A percentile compares a stretch with the other conserved stretches of the same genome.
These are phyloP conservation scores for Tephrocybe sp. DNA, from an alignment of 768 basidiomycete species.

Conservation along the genomic window DNA sequence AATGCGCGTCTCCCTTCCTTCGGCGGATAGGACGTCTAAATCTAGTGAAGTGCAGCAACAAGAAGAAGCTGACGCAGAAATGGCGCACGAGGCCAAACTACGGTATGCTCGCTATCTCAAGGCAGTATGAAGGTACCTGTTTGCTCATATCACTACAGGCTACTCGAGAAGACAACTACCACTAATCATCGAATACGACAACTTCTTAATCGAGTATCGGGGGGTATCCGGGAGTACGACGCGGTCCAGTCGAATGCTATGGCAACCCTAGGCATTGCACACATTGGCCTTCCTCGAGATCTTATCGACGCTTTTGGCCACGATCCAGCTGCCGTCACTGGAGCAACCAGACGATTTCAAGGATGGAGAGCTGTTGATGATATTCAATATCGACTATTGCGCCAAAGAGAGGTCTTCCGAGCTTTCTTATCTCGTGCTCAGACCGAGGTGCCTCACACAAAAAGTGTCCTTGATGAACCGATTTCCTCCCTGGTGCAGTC, in stretches of 20 bases:
- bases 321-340: slow-evolving; percentile 76
- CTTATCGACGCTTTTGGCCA: slow-evolving; percentile 74
- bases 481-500: slow-evolving; percentile 49
- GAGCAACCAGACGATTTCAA: slow-evolving; percentile 55
- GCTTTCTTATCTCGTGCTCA: slow-evolving; percentile 40
- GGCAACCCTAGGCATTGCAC: slow-evolving; percentile 44
- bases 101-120: slow-evolving; percentile 39
- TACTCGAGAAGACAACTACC: slow-evolving; percentile 55
- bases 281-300: slow-evolving; percentile 57
- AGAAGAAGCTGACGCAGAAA: slow-evolving; percentile 45
- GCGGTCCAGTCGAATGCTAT: slow-evolving; percentile 52
- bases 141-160: slow-evolving; percentile 33
- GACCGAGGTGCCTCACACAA: slow-evolving; percentile 21
- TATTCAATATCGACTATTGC: slow-evolving; percentile 59
- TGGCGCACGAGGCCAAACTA: slow-evolving; percentile 56
- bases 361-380: slow-evolving; percentile 80
- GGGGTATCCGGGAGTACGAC: slow-evolving; percentile 66
- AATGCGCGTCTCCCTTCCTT: slow-evolving; percentile 26
- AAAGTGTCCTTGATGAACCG: slow-evolving; percentile 53
- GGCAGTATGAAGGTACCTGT: slow-evolving; percentile 1
- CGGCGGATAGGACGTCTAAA: slow-evolving; percentile 22
- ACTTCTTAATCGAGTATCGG: slow-evolving; percentile 64
- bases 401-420: slow-evolving; percentile 56
- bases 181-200: slow-evolving; percentile 73
- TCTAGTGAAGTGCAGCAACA: slow-evolving; percentile 32